Evolutionary conservation across 2,329 filamentous ascomycete species (phyloP).

Genomic region (Cladosporium velox): DNA sequence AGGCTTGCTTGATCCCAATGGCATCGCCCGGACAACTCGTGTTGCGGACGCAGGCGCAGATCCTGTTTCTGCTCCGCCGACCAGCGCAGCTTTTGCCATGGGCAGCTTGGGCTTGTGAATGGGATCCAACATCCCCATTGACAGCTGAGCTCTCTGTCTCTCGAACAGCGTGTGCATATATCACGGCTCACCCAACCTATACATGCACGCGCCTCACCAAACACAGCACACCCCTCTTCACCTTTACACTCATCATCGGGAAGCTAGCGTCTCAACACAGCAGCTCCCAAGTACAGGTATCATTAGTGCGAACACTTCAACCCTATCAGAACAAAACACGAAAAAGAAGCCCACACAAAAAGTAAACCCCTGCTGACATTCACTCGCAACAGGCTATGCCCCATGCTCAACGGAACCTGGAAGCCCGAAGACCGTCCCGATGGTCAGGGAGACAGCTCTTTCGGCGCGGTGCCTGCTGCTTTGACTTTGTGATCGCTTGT

Average conservation of each 20-base stretch:
- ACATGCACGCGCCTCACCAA: neutral
- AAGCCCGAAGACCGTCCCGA: constrained; percentile 38
- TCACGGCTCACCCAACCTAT: neutral
- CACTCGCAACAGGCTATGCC: constrained; percentile 65
- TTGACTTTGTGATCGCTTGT: constrained; percentile 31
- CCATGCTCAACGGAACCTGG: constrained; percentile 75
- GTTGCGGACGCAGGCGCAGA: neutral
- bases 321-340: too few relatives aligned
- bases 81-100: constrained; percentile 5
- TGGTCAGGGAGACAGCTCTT: constrained; percentile 36
- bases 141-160: neutral
- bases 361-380: constrained; percentile 35
- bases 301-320: neutral
- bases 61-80: neutral
- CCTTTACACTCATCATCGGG: neutral
- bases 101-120: constrained; percentile 17
- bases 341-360: too few relatives aligned
- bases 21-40: neutral
- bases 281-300: constrained; percentile 10
- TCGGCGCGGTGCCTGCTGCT: constrained; percentile 38
- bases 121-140: constrained; percentile 17
- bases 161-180: neutral
- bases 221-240: neutral
- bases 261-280: constrained; percentile 9
- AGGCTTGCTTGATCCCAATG: neutral